These are phyloP conservation scores for Metschnikowia koreensis DNA, from an alignment of 805 yeast species.

Conservation along the genomic window DNA sequence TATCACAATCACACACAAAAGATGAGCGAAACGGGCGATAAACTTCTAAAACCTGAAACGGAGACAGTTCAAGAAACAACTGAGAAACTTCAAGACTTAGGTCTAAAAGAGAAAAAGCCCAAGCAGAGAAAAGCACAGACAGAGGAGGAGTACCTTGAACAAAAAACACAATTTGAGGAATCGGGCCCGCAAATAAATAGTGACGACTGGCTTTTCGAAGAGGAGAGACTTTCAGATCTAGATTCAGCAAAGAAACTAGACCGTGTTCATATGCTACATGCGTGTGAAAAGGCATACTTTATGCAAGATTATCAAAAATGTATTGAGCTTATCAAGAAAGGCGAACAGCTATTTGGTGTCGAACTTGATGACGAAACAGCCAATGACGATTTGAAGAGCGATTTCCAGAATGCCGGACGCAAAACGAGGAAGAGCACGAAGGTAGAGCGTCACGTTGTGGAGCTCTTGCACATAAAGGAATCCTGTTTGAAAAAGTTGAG, in stretches of 20 bases:
- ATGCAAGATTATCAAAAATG: constrained; percentile 52
- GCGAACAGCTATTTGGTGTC: constrained; percentile 33
- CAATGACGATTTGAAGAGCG: constrained; percentile 21
- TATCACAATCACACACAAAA: neutral
- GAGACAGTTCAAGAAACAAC: neutral
- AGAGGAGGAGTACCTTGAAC: constrained; percentile 57
- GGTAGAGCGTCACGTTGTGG: constrained; percentile 50
- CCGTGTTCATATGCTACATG: constrained; percentile 53
- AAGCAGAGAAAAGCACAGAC: constrained; percentile 64
- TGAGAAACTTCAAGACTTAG: constrained; percentile 1
- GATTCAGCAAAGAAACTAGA: constrained; percentile 46
- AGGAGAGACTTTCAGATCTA: constrained; percentile 24
- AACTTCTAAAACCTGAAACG: neutral
- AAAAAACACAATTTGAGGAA: constrained; percentile 47
- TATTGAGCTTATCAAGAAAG: constrained; percentile 39
- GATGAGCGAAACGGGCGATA: neutral
- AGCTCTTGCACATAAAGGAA: constrained; percentile 45
- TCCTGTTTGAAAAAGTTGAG: constrained; percentile 27
- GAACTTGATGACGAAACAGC: constrained; percentile 22
- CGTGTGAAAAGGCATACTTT: constrained; percentile 64
- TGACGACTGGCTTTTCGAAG: constrained; percentile 40
- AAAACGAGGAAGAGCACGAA: constrained; percentile 31
- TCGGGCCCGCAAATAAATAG: constrained; percentile 61
- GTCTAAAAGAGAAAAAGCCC: constrained; percentile 9
- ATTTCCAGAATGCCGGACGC: constrained; percentile 24